Conservation (phyloP, 139 green algal species). For the Picochlorum sp. region DNA sequence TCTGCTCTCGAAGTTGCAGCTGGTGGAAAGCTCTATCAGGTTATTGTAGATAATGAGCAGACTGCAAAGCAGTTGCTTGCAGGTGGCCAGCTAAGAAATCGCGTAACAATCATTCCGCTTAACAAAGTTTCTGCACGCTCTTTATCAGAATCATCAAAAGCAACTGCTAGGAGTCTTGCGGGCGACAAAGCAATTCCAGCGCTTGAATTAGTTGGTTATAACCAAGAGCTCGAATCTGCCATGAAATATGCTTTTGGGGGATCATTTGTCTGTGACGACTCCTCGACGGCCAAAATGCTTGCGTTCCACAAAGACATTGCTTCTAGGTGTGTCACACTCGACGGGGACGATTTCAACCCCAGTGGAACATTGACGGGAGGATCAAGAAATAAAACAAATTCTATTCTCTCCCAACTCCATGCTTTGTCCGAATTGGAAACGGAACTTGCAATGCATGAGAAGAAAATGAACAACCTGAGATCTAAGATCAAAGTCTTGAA, state of each 20-base stretch:
- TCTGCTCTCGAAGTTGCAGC: constrained; percentile 92
- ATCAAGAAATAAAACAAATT: constrained; percentile 42
- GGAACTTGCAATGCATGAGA: constrained; percentile 33
- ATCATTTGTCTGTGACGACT: constrained; percentile 91
- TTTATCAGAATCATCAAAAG: background rate
- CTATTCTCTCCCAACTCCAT: constrained; percentile 40
- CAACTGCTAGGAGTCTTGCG: constrained; percentile 13
- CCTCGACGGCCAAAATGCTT: constrained; percentile 78
- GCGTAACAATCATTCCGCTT: constrained; percentile 95
- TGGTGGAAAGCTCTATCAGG: constrained; percentile 88
- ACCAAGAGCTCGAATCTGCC: constrained; percentile 56
- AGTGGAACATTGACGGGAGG: constrained; percentile 71
- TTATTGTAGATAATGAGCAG: constrained; percentile 61
- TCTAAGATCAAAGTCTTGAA: constrained; percentile 32
- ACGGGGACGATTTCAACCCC: constrained; percentile 96
- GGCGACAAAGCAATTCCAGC: constrained; percentile 46
- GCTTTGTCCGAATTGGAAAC: constrained; percentile 53
- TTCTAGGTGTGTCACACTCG: constrained; percentile 82
- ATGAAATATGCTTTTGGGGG: constrained; percentile 93
- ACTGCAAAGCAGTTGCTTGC: constrained; percentile 86
- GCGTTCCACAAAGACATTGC: constrained; percentile 82
- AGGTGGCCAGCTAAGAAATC: constrained; percentile 63
- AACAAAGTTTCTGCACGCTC: constrained; percentile 69
- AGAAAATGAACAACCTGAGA: constrained; percentile 25
- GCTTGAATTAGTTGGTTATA: constrained; percentile 75